phyloP scores from a whole-genome alignment of 495 filamentous ascomycete genomes.

The Xylaria nigripes region DNA sequence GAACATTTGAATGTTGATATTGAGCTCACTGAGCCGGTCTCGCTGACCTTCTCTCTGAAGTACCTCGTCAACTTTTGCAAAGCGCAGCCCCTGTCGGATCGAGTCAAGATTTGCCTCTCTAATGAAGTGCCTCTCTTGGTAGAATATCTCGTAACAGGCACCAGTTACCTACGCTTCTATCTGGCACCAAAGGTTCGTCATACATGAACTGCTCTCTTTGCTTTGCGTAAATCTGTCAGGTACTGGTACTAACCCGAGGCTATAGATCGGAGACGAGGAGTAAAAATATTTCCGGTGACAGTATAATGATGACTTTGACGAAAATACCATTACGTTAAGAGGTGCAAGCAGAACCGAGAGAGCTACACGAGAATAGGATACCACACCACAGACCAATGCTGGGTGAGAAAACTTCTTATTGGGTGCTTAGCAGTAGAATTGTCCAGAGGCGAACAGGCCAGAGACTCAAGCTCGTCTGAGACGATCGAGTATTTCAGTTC shows the following conservation, averaged over 20 bases:
- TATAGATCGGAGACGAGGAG: constrained; percentile 85
- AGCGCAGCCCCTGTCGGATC: constrained; percentile 71
- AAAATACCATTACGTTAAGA: constrained; percentile 16
- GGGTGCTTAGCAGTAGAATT: background rate
- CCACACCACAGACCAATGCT: background rate
- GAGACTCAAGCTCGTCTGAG: background rate
- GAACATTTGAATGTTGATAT: constrained; percentile 79
- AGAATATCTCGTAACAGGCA: constrained; percentile 74
- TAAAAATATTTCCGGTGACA: constrained; percentile 35
- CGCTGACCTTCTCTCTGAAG: constrained; percentile 97
- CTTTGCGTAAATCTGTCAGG: constrained; percentile 4
- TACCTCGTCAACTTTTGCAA: constrained; percentile 99
- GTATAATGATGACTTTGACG: constrained; percentile 16
- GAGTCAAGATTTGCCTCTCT: constrained; percentile 85
- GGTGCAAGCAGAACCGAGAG: background rate
- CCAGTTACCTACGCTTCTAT: constrained; percentile 92
- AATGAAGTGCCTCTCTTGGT: constrained; percentile 95
- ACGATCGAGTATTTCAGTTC: background rate
- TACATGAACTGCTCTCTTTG: background rate
- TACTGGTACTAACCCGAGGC: background rate
- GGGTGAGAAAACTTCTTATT: background rate
- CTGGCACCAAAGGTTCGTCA: constrained; percentile 84
- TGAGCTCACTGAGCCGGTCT: constrained; percentile 81
- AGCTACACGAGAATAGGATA: constrained; percentile 8
- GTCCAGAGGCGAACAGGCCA: background rate